Evolutionary conservation across 2,329 filamentous ascomycete genomes (phyloP).

Genomic region (Aspergillus thermomutatus): DNA sequence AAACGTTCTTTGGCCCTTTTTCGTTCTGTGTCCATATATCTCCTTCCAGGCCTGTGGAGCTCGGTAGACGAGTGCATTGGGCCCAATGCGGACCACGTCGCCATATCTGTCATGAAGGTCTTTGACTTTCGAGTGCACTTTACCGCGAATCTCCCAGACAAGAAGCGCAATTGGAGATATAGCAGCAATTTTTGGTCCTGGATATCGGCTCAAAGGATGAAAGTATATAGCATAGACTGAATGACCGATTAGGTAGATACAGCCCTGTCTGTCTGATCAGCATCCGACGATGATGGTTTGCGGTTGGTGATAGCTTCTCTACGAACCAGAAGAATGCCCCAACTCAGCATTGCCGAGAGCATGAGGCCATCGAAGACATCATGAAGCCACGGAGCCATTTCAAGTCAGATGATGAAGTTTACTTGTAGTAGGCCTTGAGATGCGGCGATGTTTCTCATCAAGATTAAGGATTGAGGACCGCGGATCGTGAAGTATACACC

Average conservation of each 20-base stretch:
- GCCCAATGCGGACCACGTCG: conserved; percentile 36
- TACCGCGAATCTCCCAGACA: conserved; percentile 26
- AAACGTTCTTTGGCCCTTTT: conserved; percentile 11
- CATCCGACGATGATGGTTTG: not conserved
- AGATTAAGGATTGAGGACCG: not conserved
- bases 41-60: conserved; percentile 38
- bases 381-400: not conserved
- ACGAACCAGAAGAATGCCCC: not conserved
- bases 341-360: not conserved
- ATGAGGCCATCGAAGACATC: not conserved
- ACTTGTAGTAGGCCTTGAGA: not conserved
- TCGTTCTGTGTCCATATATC: conserved; percentile 38
- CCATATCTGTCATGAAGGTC: conserved; percentile 34
- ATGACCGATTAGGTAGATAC: not conserved
- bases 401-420: not conserved
- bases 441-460: not conserved
- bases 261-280: not conserved
- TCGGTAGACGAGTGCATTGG: conserved; percentile 33
- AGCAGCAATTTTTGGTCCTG: conserved; percentile 36
- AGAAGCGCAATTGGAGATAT: conserved; percentile 33
- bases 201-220: conserved; percentile 39
- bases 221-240: conserved; percentile 33
- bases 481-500: not conserved
- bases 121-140: conserved; percentile 23
- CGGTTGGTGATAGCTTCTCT: not conserved